phyloP scores from a whole-genome alignment of 2,329 filamentous ascomycete genomes.

The Clarireedia paspali region DNA sequence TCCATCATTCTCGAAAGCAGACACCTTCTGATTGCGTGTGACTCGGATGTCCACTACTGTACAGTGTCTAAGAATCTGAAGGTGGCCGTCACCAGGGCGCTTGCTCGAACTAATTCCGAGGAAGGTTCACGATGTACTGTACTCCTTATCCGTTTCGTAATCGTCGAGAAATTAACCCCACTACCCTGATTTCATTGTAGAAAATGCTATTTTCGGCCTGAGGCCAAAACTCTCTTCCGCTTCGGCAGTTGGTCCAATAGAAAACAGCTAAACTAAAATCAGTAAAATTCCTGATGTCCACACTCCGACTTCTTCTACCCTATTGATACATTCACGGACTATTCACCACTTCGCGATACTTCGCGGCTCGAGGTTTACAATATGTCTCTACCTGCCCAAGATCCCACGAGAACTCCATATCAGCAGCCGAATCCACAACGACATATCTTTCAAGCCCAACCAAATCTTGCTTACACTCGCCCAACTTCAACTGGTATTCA shows the following conservation, averaged over 20 bases:
- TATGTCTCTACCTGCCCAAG: constrained; percentile 27
- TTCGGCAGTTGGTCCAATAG: background rate
- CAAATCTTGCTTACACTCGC: constrained; percentile 20
- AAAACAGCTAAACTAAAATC: background rate
- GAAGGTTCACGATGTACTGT: too few relatives aligned
- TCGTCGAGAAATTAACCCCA: too few relatives aligned
- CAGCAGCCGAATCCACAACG: constrained; percentile 12
- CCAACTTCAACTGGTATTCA: constrained; percentile 21
- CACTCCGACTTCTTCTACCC: constrained; percentile 5
- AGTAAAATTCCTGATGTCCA: constrained; percentile 9
- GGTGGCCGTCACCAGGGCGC: too few relatives aligned
- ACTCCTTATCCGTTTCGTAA: too few relatives aligned
- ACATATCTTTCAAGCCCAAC: constrained; percentile 18
- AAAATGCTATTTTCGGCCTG: background rate
- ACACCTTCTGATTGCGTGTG: too few relatives aligned
- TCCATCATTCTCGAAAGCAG: too few relatives aligned
- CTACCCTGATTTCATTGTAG: too few relatives aligned
- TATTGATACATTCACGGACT: constrained; percentile 10
- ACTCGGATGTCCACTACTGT: too few relatives aligned
- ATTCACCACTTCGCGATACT: constrained; percentile 8
- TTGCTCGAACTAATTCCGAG: too few relatives aligned
- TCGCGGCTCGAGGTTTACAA: constrained; percentile 3
- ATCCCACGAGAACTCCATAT: constrained; percentile 12
- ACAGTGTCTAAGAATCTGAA: too few relatives aligned
- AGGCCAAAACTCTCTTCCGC: background rate